phyloP scores from a whole-genome alignment of 1,139 yeast species.

The Suhomyces kunorum region DNA sequence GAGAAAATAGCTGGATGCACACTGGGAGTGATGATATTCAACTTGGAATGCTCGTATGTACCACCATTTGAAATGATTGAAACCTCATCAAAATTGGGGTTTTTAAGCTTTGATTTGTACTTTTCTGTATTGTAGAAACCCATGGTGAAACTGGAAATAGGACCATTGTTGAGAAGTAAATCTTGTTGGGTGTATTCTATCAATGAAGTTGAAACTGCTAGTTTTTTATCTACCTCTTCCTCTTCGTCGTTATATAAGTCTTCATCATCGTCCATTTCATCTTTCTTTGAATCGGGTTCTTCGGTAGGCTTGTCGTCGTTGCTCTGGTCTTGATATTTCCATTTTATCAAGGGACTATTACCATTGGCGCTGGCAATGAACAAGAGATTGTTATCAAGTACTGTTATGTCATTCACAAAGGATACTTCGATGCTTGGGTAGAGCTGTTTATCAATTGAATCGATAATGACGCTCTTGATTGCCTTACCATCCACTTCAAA shows the following conservation, averaged over 20 bases:
- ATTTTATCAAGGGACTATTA: constrained; percentile 38
- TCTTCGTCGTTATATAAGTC: constrained; percentile 29
- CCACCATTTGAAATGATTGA: constrained; percentile 77
- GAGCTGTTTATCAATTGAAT: constrained; percentile 25
- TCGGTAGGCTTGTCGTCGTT: constrained; percentile 1
- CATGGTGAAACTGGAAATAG: constrained; percentile 66
- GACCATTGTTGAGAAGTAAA: constrained; percentile 67
- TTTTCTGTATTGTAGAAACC: constrained; percentile 62
- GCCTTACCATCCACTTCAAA: constrained; percentile 55
- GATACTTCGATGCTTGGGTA: constrained; percentile 27
- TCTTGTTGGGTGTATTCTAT: constrained; percentile 53
- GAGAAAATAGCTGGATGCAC: constrained; percentile 67
- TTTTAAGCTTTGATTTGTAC: constrained; percentile 59
- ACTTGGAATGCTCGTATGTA: constrained; percentile 51
- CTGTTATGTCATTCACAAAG: constrained; percentile 37
- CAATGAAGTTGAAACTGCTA: constrained; percentile 28
- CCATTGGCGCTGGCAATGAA: constrained; percentile 41
- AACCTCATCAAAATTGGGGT: constrained; percentile 65
- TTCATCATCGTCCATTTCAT: constrained; percentile 14
- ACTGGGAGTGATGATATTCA: constrained; percentile 64
- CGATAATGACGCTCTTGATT: constrained; percentile 39
- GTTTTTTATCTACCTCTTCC: constrained; percentile 22
- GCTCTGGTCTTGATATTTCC: constrained; percentile 27
- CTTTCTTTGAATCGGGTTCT: constrained; percentile 5
- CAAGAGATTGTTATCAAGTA: constrained; percentile 37